phyloP scores from a whole-genome alignment of 345 rosid species.

The Eucalyptus marginata region DNA sequence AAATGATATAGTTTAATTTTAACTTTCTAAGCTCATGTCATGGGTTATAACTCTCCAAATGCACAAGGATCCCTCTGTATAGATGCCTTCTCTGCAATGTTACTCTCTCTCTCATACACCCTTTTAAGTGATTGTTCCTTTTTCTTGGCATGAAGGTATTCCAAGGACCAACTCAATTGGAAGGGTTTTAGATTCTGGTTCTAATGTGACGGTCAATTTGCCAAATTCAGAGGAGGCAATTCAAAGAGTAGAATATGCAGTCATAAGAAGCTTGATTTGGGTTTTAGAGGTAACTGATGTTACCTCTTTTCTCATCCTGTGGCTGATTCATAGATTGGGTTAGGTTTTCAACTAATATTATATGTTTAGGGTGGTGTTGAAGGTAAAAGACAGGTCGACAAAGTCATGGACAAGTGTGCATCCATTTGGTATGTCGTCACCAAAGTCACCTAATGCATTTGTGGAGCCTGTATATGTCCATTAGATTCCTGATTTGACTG shows the following conservation, averaged over 20 bases:
- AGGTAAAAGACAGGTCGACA: constrained; percentile 94
- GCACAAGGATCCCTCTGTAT: background rate
- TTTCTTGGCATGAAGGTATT: constrained; percentile 35
- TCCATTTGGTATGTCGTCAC: constrained; percentile 72
- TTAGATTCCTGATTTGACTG: background rate
- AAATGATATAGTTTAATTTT: background rate
- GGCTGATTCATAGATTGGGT: background rate
- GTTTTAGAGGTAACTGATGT: constrained; percentile 69
- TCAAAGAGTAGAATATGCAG: constrained; percentile 88
- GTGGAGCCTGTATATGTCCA: background rate
- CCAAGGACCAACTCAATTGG: constrained; percentile 81
- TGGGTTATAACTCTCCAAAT: background rate
- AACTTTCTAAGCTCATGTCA: background rate
- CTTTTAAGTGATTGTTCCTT: background rate
- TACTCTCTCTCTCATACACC: background rate
- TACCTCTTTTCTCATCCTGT: background rate
- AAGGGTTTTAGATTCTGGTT: constrained; percentile 55
- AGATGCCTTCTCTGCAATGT: background rate
- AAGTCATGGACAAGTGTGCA: constrained; percentile 96
- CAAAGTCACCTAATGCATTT: background rate
- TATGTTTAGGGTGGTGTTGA: constrained; percentile 84
- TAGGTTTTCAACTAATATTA: constrained; percentile 1
- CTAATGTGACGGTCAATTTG: constrained; percentile 43
- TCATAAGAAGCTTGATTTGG: constrained; percentile 87
- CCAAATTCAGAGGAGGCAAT: constrained; percentile 90